A percentile compares a stretch with the other conserved stretches of the same genome.
Evolutionary conservation across 805 yeast genomes (phyloP).

Genomic region (Hanseniaspora guilliermondii): DNA sequence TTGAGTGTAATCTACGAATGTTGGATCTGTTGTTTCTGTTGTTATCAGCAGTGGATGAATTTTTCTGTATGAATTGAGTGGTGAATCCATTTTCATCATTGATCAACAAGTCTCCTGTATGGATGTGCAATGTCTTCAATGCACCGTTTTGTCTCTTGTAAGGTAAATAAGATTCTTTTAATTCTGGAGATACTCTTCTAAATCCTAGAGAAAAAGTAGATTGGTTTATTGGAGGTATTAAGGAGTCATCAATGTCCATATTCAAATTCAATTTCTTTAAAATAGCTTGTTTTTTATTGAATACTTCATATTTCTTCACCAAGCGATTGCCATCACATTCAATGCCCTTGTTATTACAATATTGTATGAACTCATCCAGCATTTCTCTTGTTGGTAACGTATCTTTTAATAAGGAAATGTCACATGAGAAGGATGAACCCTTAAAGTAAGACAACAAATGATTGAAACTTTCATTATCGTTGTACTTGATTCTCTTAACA

Average conservation of each 20-base stretch:
- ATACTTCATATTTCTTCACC: neutral
- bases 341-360: neutral
- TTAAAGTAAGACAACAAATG: neutral
- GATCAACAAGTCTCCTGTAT: conserved; percentile 37
- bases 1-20: conserved; percentile 13
- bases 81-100: conserved; percentile 16
- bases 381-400: conserved; percentile 17
- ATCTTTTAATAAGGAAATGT: neutral
- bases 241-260: neutral
- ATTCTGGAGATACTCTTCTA: conserved; percentile 54
- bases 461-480: neutral
- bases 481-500: neutral
- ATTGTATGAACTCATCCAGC: conserved; percentile 20
- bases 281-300: neutral
- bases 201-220: conserved; percentile 45
- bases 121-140: conserved; percentile 55
- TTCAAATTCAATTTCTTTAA: neutral
- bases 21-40: conserved; percentile 17
- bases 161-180: conserved; percentile 66
- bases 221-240: neutral
- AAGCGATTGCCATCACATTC: conserved; percentile 10
- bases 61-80: conserved; percentile 32
- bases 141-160: conserved; percentile 64
- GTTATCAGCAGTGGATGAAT: neutral
- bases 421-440: neutral